Evolutionary conservation across 106 monocot species (phyloP).

Genomic region (Acorus calamus): DNA sequence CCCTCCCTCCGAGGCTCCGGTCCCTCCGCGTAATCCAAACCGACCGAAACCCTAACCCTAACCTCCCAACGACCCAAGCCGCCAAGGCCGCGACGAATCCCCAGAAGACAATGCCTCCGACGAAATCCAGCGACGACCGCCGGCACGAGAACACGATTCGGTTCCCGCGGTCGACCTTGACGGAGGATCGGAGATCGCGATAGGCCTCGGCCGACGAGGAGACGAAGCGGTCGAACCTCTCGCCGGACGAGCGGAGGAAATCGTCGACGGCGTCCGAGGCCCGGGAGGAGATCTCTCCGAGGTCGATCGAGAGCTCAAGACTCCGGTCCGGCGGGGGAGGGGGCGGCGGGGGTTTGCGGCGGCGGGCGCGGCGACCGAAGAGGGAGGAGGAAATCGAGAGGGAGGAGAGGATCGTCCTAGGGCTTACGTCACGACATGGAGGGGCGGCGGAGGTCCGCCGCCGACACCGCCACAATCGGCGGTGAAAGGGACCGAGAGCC

Average conservation of each 20-base stretch:
- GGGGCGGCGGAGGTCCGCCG: too few species aligned
- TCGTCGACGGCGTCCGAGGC: slow-evolving; percentile 12
- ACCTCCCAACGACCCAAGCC: slow-evolving; percentile 18
- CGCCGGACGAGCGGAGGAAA: slow-evolving; percentile 13
- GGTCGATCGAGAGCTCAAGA: slow-evolving; percentile 31
- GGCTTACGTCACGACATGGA: too few species aligned
- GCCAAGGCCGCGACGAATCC: slow-evolving; percentile 21
- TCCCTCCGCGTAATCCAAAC: slow-evolving; percentile 43
- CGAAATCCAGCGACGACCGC: slow-evolving; percentile 47
- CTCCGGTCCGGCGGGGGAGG: slow-evolving; percentile 7
- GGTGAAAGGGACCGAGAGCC: too few species aligned
- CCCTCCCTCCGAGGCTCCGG: slow-evolving; percentile 79
- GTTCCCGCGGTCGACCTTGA: slow-evolving; percentile 28
- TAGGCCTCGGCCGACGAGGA: slow-evolving; percentile 45
- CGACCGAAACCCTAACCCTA: slow-evolving; percentile 12
- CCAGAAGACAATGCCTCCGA: slow-evolving; percentile 29
- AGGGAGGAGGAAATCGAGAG: slow-evolving; percentile 1
- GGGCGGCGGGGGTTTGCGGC: background rate
- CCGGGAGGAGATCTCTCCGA: background rate
- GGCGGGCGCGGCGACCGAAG: slow-evolving; percentile 2
- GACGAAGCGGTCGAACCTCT: slow-evolving; percentile 25
- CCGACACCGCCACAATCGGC: too few species aligned
- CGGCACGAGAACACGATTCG: slow-evolving; percentile 67
- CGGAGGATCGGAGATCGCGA: slow-evolving; percentile 41
- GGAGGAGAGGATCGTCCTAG: background rate